Evolutionary conservation across 805 yeast genomes (phyloP).

Genomic region (Barnettozyma siamensis): DNA sequence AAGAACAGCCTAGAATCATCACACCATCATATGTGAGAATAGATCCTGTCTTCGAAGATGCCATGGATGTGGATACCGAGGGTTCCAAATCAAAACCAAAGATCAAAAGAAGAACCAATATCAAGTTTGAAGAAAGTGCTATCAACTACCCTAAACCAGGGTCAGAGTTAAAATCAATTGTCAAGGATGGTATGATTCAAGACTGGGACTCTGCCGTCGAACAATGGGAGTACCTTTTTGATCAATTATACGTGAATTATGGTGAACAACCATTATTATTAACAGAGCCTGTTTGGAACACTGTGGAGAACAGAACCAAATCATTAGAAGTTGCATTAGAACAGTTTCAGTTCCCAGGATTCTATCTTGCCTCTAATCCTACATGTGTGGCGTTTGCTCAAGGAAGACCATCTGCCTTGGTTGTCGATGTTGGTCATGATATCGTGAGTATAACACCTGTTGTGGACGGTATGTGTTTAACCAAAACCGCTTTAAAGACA

Average conservation of each 20-base stretch:
- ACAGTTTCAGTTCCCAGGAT: conserved; percentile 66
- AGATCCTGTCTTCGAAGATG: conserved; percentile 14
- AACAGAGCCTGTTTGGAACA: conserved; percentile 87
- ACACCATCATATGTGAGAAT: conserved; percentile 65
- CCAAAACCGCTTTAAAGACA: conserved; percentile 65
- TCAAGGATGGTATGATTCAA: conserved; percentile 53
- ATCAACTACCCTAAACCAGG: conserved; percentile 47
- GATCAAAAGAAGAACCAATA: conserved; percentile 20
- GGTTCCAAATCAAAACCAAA: conserved; percentile 8
- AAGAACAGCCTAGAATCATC: conserved; percentile 74
- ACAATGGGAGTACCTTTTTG: conserved; percentile 62
- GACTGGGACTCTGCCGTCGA: conserved; percentile 87
- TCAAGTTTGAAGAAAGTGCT: conserved; percentile 34
- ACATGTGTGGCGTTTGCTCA: conserved; percentile 84
- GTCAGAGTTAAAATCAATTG: conserved; percentile 48
- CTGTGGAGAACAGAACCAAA: conserved; percentile 56
- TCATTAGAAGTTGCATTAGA: conserved; percentile 72
- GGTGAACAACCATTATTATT: conserved; percentile 69
- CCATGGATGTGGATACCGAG: conserved; percentile 22
- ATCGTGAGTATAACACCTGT: conserved; percentile 73
- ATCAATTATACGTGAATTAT: conserved; percentile 46
- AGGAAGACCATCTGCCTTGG: conserved; percentile 81
- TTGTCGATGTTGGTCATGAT: conserved; percentile 84
- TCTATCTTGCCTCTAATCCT: conserved; percentile 76
- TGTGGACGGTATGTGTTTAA: conserved; percentile 71